Evolutionary conservation across 176 grass and related monocot genomes (phyloP).

Genomic region (Musa troglodytarum): DNA sequence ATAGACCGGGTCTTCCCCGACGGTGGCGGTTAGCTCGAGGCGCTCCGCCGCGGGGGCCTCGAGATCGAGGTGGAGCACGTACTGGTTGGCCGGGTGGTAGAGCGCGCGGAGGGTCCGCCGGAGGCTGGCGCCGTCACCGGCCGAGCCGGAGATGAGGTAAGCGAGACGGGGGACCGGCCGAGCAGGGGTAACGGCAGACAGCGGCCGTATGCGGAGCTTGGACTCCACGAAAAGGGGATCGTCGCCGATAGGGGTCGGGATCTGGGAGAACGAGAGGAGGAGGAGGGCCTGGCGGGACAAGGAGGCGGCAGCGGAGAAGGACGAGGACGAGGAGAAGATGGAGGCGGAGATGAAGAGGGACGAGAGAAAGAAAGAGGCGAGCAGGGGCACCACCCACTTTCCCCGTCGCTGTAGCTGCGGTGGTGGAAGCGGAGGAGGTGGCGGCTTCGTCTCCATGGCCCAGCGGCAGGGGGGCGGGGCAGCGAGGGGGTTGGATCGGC

Average conservation of each 20-base stretch:
- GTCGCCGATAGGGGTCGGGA: neutral
- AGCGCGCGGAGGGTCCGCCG: neutral
- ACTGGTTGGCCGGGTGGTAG: no score
- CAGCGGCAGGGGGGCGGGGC: no score
- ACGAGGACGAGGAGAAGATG: neutral
- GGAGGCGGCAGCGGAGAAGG: neutral
- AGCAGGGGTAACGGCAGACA: neutral
- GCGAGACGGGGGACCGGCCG: neutral
- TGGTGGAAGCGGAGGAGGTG: neutral
- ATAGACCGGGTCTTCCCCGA: neutral
- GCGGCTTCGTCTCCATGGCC: constrained; percentile 1
- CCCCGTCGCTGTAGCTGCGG: neutral
- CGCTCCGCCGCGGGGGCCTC: no score
- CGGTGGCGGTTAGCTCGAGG: no score
- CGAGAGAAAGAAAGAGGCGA: neutral
- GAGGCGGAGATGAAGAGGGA: neutral
- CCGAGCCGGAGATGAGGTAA: constrained; percentile 9
- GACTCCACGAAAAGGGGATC: constrained; percentile 1
- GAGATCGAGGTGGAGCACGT: no score
- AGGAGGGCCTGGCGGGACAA: neutral
- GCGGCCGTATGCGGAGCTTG: neutral
- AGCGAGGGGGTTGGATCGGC: no score
- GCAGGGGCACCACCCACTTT: neutral
- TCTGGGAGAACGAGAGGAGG: neutral
- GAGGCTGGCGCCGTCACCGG: neutral